Evolutionary conservation across 495 filamentous ascomycete species (phyloP), one percentile per base, ranked within the genome.

Genomic region (Parachaetomium inaequale): DNA sequence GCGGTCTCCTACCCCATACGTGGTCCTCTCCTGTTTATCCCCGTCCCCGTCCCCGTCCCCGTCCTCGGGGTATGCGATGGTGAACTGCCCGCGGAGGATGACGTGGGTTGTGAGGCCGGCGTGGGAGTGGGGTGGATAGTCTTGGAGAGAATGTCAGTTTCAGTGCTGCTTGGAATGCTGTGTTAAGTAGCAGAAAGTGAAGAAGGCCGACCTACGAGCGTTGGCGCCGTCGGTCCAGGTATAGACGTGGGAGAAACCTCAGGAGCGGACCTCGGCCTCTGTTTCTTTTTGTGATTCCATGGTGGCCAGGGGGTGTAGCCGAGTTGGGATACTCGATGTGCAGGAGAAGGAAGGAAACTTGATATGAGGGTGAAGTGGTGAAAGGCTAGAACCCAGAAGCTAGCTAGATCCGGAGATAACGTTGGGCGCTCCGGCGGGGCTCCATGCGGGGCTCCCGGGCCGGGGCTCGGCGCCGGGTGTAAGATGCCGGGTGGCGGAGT

Each of bases 181-280:
- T 4, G 34, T 12, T 36, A 36, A 90, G 69, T 91, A 94, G 0
- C 80, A 81, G 63, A 14, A 7, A 46, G 12, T 26, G 29, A 19
- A 25, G 38, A 31, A 17, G 53, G 3, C n/a, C 5, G 26, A 55
- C 58, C 11, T 63, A 69, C 68, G 38, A 17, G 79, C 82, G 55
- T 85, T 89, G 85, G 86, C 85, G 28, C 84, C 78, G 77, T 96
- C 91, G 7, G 81, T 84, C 90, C 91, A 94, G 25, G 89, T 92
- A 60, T 92, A 93, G 61, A 92, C 87, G 68, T 86, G 79, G 2
- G 66, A 64, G 72, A 92, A 93, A 1, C 90, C 91, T 90, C 90
- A 94, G 25, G 85, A 82, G 28, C 79, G 76, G 34, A 94, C 90
- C 43, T 89, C 76, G 36, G 75, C 72, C 72, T 93, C 90, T 36